These are phyloP conservation scores for Paracorniculantispora psalliotae DNA, from an alignment of 2,329 filamentous ascomycete genomes.

Conservation along the genomic window DNA sequence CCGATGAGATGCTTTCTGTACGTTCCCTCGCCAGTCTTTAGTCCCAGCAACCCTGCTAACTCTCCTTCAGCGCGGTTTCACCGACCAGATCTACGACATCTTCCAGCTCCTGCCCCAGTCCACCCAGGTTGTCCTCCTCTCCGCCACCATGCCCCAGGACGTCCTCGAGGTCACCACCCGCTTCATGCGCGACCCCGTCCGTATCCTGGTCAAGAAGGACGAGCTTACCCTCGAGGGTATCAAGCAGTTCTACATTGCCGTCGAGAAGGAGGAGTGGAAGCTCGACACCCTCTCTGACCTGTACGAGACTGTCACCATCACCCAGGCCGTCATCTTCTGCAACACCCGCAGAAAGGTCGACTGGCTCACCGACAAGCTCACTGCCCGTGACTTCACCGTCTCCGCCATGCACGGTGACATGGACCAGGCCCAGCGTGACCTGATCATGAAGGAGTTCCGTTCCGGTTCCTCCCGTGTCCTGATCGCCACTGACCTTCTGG, in stretches of 20 bases:
- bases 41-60: slow-evolving; percentile 31
- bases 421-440: slow-evolving; percentile 95
- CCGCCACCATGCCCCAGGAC: slow-evolving; percentile 98
- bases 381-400: slow-evolving; percentile 96
- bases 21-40: slow-evolving; percentile 29
- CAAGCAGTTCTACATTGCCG: slow-evolving; percentile 99
- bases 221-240: slow-evolving; percentile 99
- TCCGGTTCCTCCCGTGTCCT: slow-evolving; percentile 97
- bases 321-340: slow-evolving; percentile 99
- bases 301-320: slow-evolving; percentile 99
- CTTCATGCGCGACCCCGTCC: slow-evolving; percentile 99
- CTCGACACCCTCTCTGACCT: slow-evolving; percentile 97
- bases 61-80: slow-evolving; percentile 77
- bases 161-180: slow-evolving; percentile 99
- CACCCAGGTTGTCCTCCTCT: slow-evolving; percentile 96
- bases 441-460: slow-evolving; percentile 99
- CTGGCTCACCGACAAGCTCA: slow-evolving; percentile 99
- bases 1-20: slow-evolving; percentile 97
- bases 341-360: slow-evolving; percentile 99
- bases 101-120: slow-evolving; percentile 98
- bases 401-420: slow-evolving; percentile 99
- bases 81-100: slow-evolving; percentile 99
- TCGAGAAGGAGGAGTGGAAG: slow-evolving; percentile 99
- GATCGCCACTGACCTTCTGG: slow-evolving; percentile 95
- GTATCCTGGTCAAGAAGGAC: slow-evolving; percentile 99